Percentiles rank a stretch among this genome's conserved stretches.
Evolutionary conservation across 352 stramenopile genomes (phyloP).

Genomic region (Pythium brassicae): DNA sequence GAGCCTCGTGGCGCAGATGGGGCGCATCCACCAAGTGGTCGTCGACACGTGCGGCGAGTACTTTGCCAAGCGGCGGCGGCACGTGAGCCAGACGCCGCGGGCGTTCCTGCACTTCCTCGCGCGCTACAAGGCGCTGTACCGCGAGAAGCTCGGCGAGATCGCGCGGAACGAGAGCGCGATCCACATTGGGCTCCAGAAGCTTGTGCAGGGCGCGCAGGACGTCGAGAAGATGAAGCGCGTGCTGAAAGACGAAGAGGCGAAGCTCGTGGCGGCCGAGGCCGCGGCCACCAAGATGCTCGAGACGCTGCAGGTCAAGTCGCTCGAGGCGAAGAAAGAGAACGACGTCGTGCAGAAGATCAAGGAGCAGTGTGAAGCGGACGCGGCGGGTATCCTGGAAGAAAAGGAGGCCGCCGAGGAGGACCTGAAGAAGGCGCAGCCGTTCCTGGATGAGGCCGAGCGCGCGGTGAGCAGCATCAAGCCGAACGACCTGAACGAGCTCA

Average conservation of each 20-base stretch:
- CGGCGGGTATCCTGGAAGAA: conserved; percentile 70
- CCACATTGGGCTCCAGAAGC: conserved; percentile 85
- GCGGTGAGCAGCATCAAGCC: conserved; percentile 86
- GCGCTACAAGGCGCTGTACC: conserved; percentile 77
- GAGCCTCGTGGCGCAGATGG: conserved; percentile 67
- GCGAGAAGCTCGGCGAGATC: conserved; percentile 71
- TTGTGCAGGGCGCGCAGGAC: conserved; percentile 81
- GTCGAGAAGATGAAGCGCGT: conserved; percentile 90
- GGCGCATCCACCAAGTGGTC: conserved; percentile 66
- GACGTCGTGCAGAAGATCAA: conserved; percentile 87
- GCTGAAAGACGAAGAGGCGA: conserved; percentile 85
- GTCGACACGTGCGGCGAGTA: conserved; percentile 67
- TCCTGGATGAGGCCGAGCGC: conserved; percentile 86
- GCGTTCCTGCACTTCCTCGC: conserved; percentile 86
- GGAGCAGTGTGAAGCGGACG: conserved; percentile 78
- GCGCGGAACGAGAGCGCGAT: conserved; percentile 77
- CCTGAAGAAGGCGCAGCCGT: conserved; percentile 87
- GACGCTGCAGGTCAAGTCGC: conserved; percentile 65
- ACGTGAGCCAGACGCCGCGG: conserved; percentile 88
- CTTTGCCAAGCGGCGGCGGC: conserved; percentile 67
- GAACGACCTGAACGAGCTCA: conserved; percentile 90
- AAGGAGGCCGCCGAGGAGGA: conserved; percentile 87
- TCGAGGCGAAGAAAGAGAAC: conserved; percentile 89
- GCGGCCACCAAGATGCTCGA: conserved; percentile 84
- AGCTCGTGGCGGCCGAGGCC: conserved; percentile 77